A percentile compares a stretch with the other conserved stretches of the same genome.
Evolutionary conservation across 768 basidiomycete species (phyloP).

Genomic region (Psilocybe cubensis): DNA sequence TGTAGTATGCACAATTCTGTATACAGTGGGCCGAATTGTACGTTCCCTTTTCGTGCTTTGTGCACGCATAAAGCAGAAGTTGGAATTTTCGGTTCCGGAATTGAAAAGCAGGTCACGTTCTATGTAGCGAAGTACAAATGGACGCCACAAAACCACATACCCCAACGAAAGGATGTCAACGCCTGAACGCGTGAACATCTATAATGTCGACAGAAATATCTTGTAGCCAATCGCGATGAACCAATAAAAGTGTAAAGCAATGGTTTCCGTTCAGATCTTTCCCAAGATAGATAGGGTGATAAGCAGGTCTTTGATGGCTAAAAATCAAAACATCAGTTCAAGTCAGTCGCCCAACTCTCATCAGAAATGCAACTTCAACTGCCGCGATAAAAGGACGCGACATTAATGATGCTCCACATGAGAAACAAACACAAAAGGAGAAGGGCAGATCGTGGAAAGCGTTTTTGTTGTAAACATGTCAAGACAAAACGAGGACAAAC

Average conservation of each 20-base stretch:
- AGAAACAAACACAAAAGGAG: slow-evolving; percentile 12
- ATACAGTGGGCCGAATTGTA: not conserved
- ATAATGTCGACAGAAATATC: not conserved
- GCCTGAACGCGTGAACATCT: not conserved
- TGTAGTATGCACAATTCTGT: not conserved
- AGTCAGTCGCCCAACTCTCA: not conserved
- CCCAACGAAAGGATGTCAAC: not conserved
- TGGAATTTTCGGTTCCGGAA: no score
- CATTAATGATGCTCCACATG: slow-evolving; percentile 30
- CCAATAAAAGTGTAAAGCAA: no score
- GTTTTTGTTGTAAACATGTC: no score
- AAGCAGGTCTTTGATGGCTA: not conserved
- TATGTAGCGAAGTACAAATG: no score
- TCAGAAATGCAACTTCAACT: not conserved
- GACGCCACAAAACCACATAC: not conserved
- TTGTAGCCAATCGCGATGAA: no score
- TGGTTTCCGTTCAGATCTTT: not conserved
- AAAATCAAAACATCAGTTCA: not conserved
- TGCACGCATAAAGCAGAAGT: no score
- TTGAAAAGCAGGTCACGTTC: no score
- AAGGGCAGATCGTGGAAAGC: not conserved
- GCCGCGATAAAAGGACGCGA: not conserved
- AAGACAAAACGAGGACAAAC: not conserved
- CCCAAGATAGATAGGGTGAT: not conserved
- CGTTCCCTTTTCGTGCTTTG: no score